Conservation (phyloP, 352 stramenopile genomes). For the Phytophthora idaei region DNA sequence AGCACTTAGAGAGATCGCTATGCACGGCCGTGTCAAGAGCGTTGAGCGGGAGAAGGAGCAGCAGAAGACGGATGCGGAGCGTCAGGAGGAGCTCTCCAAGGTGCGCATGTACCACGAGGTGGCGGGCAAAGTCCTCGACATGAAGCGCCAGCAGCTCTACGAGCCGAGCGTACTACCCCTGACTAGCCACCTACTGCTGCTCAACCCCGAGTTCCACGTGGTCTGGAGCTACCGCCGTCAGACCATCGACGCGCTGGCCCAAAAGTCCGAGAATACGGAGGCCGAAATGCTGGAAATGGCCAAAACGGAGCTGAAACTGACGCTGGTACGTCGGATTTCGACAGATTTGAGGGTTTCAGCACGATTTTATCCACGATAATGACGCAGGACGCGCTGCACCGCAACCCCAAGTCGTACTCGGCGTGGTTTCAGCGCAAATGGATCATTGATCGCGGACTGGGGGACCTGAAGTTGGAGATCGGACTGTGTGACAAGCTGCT, state of each 20-base stretch:
- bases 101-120: conserved; percentile 84
- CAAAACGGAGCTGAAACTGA: conserved; percentile 91
- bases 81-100: conserved; percentile 64
- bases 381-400: conserved; percentile 89
- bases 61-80: conserved; percentile 65
- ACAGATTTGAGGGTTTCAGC: not conserved
- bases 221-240: conserved; percentile 97
- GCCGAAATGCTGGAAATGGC: conserved; percentile 53
- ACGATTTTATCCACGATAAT: not conserved
- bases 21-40: conserved; percentile 82
- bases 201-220: conserved; percentile 97
- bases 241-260: conserved; percentile 68
- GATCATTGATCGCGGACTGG: conserved; percentile 75
- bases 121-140: conserved; percentile 65
- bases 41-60: conserved; percentile 76
- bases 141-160: conserved; percentile 57
- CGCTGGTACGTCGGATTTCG: conserved; percentile 31
- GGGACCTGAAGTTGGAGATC: conserved; percentile 76
- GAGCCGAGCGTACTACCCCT: conserved; percentile 76
- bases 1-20: conserved; percentile 9
- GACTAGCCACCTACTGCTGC: conserved; percentile 92
- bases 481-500: conserved; percentile 75
- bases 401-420: conserved; percentile 98
- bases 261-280: conserved; percentile 30
- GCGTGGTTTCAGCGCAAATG: conserved; percentile 92